These are phyloP conservation scores for Rhodotorula paludigena DNA, from an alignment of 768 basidiomycete genomes.

Conservation along the genomic window DNA sequence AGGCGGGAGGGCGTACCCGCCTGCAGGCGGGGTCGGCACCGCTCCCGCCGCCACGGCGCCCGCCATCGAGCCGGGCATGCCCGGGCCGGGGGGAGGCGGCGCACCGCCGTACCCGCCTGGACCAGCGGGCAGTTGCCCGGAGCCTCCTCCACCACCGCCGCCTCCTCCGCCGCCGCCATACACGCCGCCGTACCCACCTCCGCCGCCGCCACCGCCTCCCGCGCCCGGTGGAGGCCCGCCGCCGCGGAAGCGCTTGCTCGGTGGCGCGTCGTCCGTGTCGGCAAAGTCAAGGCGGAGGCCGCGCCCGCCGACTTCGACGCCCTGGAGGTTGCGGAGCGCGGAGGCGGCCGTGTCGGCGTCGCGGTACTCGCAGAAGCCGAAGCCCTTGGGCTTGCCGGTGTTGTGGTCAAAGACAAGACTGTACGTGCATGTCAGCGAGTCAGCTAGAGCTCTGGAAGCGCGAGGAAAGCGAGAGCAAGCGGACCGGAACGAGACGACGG, in stretches of 20 bases:
- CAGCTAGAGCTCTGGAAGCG: background rate
- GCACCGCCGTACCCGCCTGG: constrained; percentile 13
- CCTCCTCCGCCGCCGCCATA: constrained; percentile 26
- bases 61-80: constrained; percentile 5
- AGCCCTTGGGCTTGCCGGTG: constrained; percentile 90
- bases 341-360: constrained; percentile 95
- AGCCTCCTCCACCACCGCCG: constrained; percentile 17
- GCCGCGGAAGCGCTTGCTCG: constrained; percentile 67
- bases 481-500: constrained; percentile 42
- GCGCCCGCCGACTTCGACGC: constrained; percentile 83
- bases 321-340: constrained; percentile 93
- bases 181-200: constrained; percentile 25
- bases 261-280: constrained; percentile 84
- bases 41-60: constrained; percentile 7
- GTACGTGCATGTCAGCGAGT: background rate
- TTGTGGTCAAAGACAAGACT: constrained; percentile 48
- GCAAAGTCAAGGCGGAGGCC: constrained; percentile 90
- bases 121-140: constrained; percentile 3
- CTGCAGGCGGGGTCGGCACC: background rate
- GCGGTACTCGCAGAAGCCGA: constrained; percentile 52
- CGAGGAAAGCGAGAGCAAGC: background rate
- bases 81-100: background rate
- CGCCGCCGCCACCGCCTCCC: constrained; percentile 30
- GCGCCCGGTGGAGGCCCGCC: constrained; percentile 73
- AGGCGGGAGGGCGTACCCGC: constrained; percentile 5